Conservation (phyloP, 306 rosid genomes). For the Prunus mongolica region DNA sequence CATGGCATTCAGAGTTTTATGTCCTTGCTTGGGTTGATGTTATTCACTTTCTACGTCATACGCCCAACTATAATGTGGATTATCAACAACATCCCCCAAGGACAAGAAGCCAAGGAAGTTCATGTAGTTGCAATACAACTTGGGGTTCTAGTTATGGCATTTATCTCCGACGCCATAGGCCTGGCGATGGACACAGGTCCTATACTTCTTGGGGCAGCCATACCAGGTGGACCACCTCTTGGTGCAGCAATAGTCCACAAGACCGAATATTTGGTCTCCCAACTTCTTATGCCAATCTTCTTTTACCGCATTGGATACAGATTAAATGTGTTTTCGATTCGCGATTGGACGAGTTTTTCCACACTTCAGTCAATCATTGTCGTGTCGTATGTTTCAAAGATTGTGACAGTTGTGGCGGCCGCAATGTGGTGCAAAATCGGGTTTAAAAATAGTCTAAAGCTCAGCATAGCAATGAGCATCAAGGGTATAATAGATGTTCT, state of each 20-base stretch:
- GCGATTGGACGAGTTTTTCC: conserved; percentile 30
- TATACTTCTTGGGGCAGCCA: conserved; percentile 51
- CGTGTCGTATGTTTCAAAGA: conserved; percentile 37
- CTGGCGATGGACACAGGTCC: conserved; percentile 29
- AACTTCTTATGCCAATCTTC: not conserved
- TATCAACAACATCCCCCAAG: conserved; percentile 46
- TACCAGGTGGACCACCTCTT: conserved; percentile 63
- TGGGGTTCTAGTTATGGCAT: conserved; percentile 20
- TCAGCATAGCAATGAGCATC: conserved; percentile 58
- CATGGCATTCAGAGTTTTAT: not conserved
- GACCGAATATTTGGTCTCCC: conserved; percentile 31
- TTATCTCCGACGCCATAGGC: conserved; percentile 50
- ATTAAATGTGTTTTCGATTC: conserved; percentile 24
- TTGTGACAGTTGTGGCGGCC: conserved; percentile 44
- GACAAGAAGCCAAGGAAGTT: conserved; percentile 45
- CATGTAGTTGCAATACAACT: conserved; percentile 20
- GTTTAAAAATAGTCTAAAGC: conserved; percentile 51
- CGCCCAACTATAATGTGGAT: conserved; percentile 40
- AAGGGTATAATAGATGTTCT: conserved; percentile 63
- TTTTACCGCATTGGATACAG: not conserved
- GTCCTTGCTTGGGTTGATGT: not conserved
- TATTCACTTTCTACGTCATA: not conserved
- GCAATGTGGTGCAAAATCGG: conserved; percentile 53
- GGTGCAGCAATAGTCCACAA: conserved; percentile 59
- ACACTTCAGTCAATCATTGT: conserved; percentile 28